Evolutionary conservation across 257 asterid genomes (phyloP), one percentile per base, ranked within the genome.

Genomic region (Voacanga thouarsii): DNA sequence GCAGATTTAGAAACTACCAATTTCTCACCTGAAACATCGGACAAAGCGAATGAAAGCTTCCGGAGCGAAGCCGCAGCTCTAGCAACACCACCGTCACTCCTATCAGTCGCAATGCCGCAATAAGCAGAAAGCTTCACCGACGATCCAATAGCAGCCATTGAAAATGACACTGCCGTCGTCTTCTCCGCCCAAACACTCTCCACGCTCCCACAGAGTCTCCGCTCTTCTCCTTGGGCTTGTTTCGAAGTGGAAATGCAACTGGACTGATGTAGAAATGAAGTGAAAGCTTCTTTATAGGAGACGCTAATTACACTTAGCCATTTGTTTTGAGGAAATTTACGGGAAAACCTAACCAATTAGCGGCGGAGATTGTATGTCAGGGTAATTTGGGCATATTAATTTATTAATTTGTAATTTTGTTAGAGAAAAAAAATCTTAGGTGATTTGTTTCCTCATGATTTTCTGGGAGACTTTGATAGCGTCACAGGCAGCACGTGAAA

Each of bases 11-110:
- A 51, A 28, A 79, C 51, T 69, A 74, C 47, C 75, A 88, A 73
- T 83, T 81, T 85, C 71, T 82, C 84, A 1, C 87, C 90, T 21
- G 89, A 72, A 47, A 83, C 77, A 82, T 69, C 72, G 50, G 60
- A 81, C 56, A 91, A 91, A 60, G 92, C 84, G 28, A 88, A 89
- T 21, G 97, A 89, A 75, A 93, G 79, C 6, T 87, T 85, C 81
- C 88, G 80, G 51, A 37, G 66, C 78, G 93, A 63, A 75, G 87
- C 26, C 78, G 88, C 79, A 45, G 80, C 76, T 30, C 74, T 65
- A 56, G 70, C 77, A 39, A 71, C 71, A 57, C 79, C 84, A n/a
- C 69, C 85, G 50, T n/a, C 79, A 50, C 43, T 77, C 12, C 45
- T 69, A 61, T 16, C 64, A 21, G 47, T 44, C 8, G 75, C 79